Evolutionary conservation across 2,329 filamentous ascomycete genomes (phyloP).

Genomic region (Phoma sp.): DNA sequence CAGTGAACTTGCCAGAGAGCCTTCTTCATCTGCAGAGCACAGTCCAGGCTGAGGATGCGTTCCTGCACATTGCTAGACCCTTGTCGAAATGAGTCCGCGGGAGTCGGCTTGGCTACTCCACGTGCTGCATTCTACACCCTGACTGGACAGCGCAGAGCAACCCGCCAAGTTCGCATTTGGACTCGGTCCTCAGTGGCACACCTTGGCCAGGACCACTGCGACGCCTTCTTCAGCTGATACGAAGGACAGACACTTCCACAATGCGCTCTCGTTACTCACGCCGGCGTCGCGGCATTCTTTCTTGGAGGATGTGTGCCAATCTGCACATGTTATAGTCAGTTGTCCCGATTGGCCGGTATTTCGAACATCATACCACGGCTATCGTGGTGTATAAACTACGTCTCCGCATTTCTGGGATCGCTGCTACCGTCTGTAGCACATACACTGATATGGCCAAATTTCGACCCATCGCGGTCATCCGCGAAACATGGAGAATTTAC

Average conservation of each 20-base stretch:
- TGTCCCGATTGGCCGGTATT: slow-evolving; percentile 24
- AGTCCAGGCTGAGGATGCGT: slow-evolving; percentile 6
- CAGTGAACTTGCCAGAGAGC: not conserved
- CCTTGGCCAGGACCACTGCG: slow-evolving; percentile 30
- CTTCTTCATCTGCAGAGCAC: slow-evolving; percentile 8
- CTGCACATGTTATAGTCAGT: slow-evolving; percentile 30
- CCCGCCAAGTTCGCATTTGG: slow-evolving; percentile 25
- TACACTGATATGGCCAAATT: slow-evolving; percentile 25
- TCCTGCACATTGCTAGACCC: slow-evolving; percentile 15
- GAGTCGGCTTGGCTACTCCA: slow-evolving; percentile 10
- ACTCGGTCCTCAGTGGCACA: slow-evolving; percentile 27
- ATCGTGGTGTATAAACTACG: slow-evolving; percentile 33
- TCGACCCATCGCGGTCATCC: slow-evolving; percentile 32
- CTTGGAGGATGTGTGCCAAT: slow-evolving; percentile 20
- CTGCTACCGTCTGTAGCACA: slow-evolving; percentile 27
- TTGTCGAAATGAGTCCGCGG: slow-evolving; percentile 15
- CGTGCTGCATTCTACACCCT: slow-evolving; percentile 22
- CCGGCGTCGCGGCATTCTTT: slow-evolving; percentile 27
- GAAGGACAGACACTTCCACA: slow-evolving; percentile 23
- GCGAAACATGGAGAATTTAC: slow-evolving; percentile 46
- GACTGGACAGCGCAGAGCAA: slow-evolving; percentile 27
- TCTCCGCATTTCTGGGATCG: slow-evolving; percentile 27
- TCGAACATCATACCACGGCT: slow-evolving; percentile 21
- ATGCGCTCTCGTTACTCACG: slow-evolving; percentile 34
- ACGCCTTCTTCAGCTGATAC: slow-evolving; percentile 26